These are phyloP conservation scores for Wallacemonas sp. DNA, from an alignment of 208 protist genomes.

Conservation along the genomic window DNA sequence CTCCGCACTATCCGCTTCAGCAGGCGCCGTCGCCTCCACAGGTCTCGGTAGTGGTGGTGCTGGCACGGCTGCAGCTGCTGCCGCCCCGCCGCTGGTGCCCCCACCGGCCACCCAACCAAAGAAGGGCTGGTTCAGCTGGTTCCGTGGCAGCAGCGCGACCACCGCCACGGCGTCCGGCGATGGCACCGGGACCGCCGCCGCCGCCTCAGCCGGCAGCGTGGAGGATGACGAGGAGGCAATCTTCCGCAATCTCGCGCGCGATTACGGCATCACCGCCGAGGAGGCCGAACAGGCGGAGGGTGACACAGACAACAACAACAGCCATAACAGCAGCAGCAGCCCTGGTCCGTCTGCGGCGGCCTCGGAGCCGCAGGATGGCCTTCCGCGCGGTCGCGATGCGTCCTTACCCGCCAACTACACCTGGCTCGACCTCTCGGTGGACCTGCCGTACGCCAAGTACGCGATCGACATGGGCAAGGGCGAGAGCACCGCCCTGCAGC, in stretches of 20 bases:
- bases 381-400: conserved; percentile 1
- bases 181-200: conserved; percentile 7
- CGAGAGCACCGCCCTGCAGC: conserved; percentile 44
- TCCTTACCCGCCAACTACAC: conserved; percentile 66
- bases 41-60: conserved; percentile 7
- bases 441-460: conserved; percentile 52
- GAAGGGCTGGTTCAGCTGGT: conserved; percentile 57
- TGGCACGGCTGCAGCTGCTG: conserved; percentile 11
- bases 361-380: background rate
- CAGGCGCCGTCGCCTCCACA: no score
- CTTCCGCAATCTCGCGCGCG: conserved; percentile 52
- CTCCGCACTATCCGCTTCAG: no score
- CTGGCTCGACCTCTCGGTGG: conserved; percentile 62
- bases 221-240: conserved; percentile 53
- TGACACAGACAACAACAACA: conserved; percentile 17
- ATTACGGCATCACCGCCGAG: conserved; percentile 68
- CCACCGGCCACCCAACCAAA: conserved; percentile 19
- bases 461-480: conserved; percentile 54
- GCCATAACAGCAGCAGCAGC: no score
- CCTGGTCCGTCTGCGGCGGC: background rate
- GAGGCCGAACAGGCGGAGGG: conserved; percentile 34
- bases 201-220: conserved; percentile 26
- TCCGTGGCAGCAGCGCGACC: conserved; percentile 21
- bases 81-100: conserved; percentile 19
- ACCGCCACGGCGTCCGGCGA: background rate